These are phyloP conservation scores for Fusarium drepaniforme DNA, from an alignment of 2,329 filamentous ascomycete genomes.

Conservation along the genomic window DNA sequence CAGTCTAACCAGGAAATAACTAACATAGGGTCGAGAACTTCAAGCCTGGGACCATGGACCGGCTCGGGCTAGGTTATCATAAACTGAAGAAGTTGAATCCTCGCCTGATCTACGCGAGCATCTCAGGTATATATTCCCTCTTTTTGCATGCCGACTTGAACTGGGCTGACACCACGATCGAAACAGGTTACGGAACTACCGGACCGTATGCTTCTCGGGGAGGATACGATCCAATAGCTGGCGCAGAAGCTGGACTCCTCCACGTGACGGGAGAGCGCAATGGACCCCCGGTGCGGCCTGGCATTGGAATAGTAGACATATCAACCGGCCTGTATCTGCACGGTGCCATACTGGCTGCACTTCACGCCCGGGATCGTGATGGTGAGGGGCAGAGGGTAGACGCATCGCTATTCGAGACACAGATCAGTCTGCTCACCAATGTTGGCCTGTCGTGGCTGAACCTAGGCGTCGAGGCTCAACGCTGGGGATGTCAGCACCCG, in stretches of 20 bases:
- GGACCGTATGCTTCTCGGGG: constrained; percentile 57
- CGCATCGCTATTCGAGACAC: constrained; percentile 58
- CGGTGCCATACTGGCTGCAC: constrained; percentile 57
- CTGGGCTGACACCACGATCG: too few relatives aligned
- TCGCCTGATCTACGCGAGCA: too few relatives aligned
- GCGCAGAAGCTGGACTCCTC: constrained; percentile 56
- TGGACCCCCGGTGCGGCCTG: constrained; percentile 54
- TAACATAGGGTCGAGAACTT: too few relatives aligned
- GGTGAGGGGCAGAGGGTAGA: constrained; percentile 58
- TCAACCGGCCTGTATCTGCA: constrained; percentile 58
- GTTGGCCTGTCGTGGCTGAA: constrained; percentile 54
- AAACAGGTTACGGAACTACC: constrained; percentile 42
- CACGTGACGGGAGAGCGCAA: constrained; percentile 57
- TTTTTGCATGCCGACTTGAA: too few relatives aligned
- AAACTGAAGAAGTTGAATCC: too few relatives aligned
- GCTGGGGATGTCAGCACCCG: constrained; percentile 60
- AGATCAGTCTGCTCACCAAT: constrained; percentile 56
- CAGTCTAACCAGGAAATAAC: too few relatives aligned
- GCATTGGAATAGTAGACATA: constrained; percentile 58
- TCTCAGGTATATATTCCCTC: too few relatives aligned
- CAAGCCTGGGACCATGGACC: too few relatives aligned
- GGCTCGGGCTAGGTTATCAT: too few relatives aligned
- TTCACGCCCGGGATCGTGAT: constrained; percentile 52
- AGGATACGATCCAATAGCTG: constrained; percentile 60
- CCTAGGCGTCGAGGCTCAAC: constrained; percentile 53